Base-by-base conservation (phyloP, 176 grass and related monocot species). In the Phyllostachys edulis region DNA sequence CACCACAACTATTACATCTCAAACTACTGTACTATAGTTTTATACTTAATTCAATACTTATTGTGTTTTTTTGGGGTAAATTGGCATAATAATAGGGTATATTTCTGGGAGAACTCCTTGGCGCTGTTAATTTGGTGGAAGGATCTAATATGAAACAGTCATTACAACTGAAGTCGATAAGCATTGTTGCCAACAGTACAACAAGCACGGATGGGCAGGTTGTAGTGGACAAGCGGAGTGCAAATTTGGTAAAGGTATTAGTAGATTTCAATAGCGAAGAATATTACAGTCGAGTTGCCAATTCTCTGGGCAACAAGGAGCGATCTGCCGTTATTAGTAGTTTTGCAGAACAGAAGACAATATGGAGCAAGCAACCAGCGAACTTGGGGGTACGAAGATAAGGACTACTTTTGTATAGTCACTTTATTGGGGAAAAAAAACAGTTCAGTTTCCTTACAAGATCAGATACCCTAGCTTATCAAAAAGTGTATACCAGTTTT, bases 71-170 rank as follows among this genome's bases (percentile, higher is more conserved):
- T 66, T 2, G 12, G 42, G 40, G 5, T 15, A 54, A 78, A 71
- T 71, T 85, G 14, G n/a, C 11, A 50, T 29, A 41, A 77, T 85
- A 21, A 9, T 75, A 97, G 91, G 90, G 88, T 66, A 97, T 90
- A 41, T 97, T 97, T 90, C 73, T 91, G 37, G 94, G 94, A 39
- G 94, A 97, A 83, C 52, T 97, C 67, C 88, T 92, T 86, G 90
- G 92, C 41, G 92, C 90, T 5, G 92, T 97, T 67, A 92, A 83
- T 82, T 86, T 97, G 42, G 86, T 92, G 34, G 88, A 97, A 56
- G 77, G 84, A 42, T 63, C 71, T 24, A 91, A 84, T 63, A 50
- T 97, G 63, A 81, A 85, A 66, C 69, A 70, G 77, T 69, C 41
- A 41, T 41, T 93, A 37, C 50, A 88, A 84, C 5, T 69, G 37